Conservation (phyloP, 2,329 filamentous ascomycete species). For the Didymellaceae sp. region DNA sequence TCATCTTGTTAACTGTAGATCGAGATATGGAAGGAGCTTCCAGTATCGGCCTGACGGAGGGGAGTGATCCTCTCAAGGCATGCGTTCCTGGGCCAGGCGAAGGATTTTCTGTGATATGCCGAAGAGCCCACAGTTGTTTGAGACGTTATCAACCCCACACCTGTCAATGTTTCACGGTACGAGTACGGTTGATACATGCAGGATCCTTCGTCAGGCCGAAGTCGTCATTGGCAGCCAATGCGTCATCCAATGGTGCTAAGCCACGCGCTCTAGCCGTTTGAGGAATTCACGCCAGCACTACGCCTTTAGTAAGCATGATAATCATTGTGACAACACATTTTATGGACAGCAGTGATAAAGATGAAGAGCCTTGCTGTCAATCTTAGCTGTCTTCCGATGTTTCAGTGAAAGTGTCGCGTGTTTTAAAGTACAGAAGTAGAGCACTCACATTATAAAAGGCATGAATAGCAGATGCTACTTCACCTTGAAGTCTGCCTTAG, state of each 20-base stretch:
- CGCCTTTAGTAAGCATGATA: not conserved
- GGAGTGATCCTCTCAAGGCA: too few species aligned
- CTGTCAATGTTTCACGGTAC: constrained; percentile 13
- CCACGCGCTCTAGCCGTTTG: constrained; percentile 13
- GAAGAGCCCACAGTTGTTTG: not conserved
- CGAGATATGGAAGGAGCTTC: not conserved
- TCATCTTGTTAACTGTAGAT: not conserved
- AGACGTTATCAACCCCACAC: not conserved
- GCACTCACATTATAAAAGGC: too few species aligned
- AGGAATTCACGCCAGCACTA: constrained; percentile 2
- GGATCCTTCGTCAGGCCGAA: constrained; percentile 1
- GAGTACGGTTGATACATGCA: constrained; percentile 3
- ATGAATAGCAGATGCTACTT: too few species aligned
- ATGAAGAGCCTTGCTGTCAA: too few species aligned
- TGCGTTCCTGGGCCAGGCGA: too few species aligned
- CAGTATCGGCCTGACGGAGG: not conserved
- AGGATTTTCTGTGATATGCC: not conserved
- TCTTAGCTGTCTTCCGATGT: too few species aligned
- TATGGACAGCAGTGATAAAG: not conserved
- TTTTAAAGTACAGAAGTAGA: too few species aligned
- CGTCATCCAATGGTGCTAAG: constrained; percentile 19
- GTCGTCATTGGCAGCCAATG: constrained; percentile 13
- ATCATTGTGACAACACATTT: not conserved
- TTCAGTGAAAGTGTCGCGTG: too few species aligned
- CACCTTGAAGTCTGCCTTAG: too few species aligned